Evolutionary conservation across 73 alveolate genomes (phyloP).

Genomic region (Tetrahymena thermophila): DNA sequence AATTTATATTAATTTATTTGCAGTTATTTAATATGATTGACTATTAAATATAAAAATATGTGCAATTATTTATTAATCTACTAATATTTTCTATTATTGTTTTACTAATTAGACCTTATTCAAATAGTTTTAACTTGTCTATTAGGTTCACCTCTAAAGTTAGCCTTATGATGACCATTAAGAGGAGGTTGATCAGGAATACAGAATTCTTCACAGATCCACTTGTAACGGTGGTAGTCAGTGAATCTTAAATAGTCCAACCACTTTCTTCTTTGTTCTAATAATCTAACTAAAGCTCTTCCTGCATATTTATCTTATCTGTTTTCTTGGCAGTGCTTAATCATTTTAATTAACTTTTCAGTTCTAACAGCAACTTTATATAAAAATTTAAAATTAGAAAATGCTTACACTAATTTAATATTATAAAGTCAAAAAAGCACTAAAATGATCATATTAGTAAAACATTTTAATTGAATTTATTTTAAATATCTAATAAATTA

Average conservation of each 20-base stretch:
- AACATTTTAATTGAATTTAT: too few species aligned
- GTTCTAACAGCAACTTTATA: background rate
- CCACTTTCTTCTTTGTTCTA: background rate
- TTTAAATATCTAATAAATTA: too few species aligned
- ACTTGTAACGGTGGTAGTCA: background rate
- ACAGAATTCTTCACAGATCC: background rate
- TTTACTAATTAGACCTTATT: background rate
- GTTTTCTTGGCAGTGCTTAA: background rate
- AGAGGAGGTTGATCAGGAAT: constrained; percentile 4
- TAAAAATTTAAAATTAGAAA: background rate
- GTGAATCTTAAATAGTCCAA: background rate
- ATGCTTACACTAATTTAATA: too few species aligned
- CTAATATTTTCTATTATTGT: background rate
- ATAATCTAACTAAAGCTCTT: background rate
- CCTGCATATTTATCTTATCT: background rate
- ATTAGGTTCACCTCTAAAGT: background rate
- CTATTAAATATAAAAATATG: background rate
- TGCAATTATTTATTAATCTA: too few species aligned
- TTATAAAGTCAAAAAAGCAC: too few species aligned
- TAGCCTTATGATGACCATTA: background rate
- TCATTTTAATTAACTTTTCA: background rate
- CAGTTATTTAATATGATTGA: background rate
- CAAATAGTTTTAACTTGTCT: background rate
- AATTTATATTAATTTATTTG: too few species aligned
- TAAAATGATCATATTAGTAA: too few species aligned